A percentile compares a stretch with the other conserved stretches of the same genome.
Evolutionary conservation across 495 filamentous ascomycete species (phyloP).

Genomic region (Penicillium taxi): DNA sequence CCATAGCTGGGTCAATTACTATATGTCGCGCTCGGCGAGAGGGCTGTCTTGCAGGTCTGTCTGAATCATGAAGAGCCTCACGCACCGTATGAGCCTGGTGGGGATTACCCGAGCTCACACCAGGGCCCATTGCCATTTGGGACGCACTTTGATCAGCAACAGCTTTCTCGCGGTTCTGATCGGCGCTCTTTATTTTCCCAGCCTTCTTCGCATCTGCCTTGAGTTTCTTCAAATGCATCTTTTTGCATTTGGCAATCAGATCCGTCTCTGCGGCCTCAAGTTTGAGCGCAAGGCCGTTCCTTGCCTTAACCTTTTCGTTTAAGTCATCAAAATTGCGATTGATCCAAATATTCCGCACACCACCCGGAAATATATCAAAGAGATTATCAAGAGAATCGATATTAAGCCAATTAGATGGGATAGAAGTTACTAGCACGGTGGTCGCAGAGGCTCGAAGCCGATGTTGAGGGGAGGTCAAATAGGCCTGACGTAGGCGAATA

Average conservation of each 20-base stretch:
- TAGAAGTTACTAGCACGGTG: constrained; percentile 84
- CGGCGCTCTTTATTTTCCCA: constrained; percentile 45
- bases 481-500: constrained; percentile 87
- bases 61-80: constrained; percentile 49
- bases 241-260: constrained; percentile 70
- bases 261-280: constrained; percentile 82
- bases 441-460: constrained; percentile 92
- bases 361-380: constrained; percentile 97
- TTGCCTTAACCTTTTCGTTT: constrained; percentile 72
- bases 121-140: constrained; percentile 55
- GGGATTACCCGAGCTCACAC: constrained; percentile 76
- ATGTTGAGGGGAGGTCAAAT: constrained; percentile 92
- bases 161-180: constrained; percentile 37
- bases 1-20: constrained; percentile 35
- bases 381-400: constrained; percentile 69
- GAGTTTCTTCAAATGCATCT: constrained; percentile 59
- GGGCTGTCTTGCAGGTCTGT: constrained; percentile 12
- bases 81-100: constrained; percentile 68
- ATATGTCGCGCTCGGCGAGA: constrained; percentile 18
- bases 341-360: constrained; percentile 93
- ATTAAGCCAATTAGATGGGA: constrained; percentile 82
- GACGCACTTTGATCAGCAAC: constrained; percentile 48
- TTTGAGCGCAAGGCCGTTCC: constrained; percentile 59
- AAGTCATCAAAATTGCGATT: constrained; percentile 87
- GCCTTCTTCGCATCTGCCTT: constrained; percentile 56